phyloP scores from a whole-genome alignment of 208 protist genomes.

The Trypanosoma scelopori region DNA sequence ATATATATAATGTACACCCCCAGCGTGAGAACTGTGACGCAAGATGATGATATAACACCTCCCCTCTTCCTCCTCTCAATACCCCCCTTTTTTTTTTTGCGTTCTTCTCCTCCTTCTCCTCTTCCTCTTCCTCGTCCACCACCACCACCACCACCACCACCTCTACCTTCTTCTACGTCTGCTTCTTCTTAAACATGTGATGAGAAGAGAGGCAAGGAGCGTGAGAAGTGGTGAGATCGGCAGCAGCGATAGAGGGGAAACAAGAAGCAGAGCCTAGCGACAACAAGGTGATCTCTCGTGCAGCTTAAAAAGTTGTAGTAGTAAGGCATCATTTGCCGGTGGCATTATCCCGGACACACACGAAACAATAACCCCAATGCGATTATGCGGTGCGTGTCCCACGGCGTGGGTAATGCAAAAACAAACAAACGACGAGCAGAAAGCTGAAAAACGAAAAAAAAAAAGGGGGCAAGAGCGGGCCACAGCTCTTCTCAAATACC shows the following conservation, averaged over 20 bases:
- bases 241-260: not conserved
- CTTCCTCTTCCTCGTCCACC: too few relatives aligned
- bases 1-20: too few relatives aligned
- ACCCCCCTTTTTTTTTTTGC: constrained; percentile 8
- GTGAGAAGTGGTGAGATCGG: not conserved
- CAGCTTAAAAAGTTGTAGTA: too few relatives aligned
- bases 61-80: constrained; percentile 6
- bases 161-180: too few relatives aligned
- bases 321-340: too few relatives aligned
- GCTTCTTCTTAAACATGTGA: not conserved
- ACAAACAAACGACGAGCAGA: not conserved
- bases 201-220: constrained; percentile 2
- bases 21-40: too few relatives aligned
- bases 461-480: constrained; percentile 3
- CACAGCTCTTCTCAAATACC: not conserved
- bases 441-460: constrained; percentile 6
- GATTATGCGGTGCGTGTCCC: too few relatives aligned
- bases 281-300: not conserved
- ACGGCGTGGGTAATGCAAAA: not conserved
- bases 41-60: not conserved
- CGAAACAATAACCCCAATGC: not conserved
- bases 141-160: too few relatives aligned
- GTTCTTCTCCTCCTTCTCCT: not conserved
- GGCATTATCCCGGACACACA: too few relatives aligned
- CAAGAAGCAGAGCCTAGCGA: not conserved